phyloP scores from a whole-genome alignment of 345 rosid genomes.

The Gossypium thurberi region DNA sequence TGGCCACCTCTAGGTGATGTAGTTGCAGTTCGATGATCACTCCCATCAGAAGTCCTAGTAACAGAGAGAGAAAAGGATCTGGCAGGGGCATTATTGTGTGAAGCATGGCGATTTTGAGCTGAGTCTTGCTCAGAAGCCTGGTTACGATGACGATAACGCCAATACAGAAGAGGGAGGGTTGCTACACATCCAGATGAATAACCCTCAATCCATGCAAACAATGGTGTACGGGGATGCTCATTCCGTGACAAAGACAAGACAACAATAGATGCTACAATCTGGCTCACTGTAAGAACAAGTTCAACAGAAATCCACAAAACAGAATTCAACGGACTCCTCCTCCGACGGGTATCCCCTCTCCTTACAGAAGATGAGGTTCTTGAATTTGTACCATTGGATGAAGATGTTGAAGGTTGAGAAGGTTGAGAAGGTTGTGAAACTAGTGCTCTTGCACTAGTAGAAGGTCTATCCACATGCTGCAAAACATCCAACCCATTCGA shows the following conservation, averaged over 20 bases:
- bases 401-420: constrained; percentile 37
- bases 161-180: constrained; percentile 80
- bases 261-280: constrained; percentile 74
- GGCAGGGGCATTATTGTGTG: constrained; percentile 62
- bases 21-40: constrained; percentile 39
- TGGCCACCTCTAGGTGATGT: constrained; percentile 55
- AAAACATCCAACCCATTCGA: constrained; percentile 43
- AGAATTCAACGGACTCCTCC: constrained; percentile 87
- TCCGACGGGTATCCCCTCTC: constrained; percentile 62
- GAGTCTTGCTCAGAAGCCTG: constrained; percentile 65
- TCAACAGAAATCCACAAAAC: constrained; percentile 87
- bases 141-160: constrained; percentile 76
- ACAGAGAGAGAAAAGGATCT: constrained; percentile 73
- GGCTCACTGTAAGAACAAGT: constrained; percentile 71
- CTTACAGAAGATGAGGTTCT: constrained; percentile 43
- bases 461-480: constrained; percentile 50
- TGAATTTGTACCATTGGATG: constrained; percentile 43
- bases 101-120: constrained; percentile 47
- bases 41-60: constrained; percentile 60
- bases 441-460: constrained; percentile 27
- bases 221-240: constrained; percentile 74
- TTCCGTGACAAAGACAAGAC: constrained; percentile 70
- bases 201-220: constrained; percentile 85
- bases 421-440: constrained; percentile 27
- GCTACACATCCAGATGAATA: constrained; percentile 88